A percentile compares a stretch with the other conserved stretches of the same genome.
These are phyloP conservation scores for Arctium minus DNA, from an alignment of 129 eudicot genomes.

Conservation along the genomic window DNA sequence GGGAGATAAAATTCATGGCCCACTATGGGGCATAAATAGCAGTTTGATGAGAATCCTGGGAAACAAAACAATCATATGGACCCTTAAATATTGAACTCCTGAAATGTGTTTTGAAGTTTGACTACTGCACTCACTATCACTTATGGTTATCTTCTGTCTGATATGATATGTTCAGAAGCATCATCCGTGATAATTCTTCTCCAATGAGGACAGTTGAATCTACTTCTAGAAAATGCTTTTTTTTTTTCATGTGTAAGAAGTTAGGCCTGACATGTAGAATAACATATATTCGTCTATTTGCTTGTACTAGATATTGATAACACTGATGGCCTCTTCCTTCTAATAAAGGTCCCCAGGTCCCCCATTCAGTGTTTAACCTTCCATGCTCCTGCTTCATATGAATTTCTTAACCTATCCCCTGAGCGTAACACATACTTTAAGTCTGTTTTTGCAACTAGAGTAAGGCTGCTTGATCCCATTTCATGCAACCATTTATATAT, in stretches of 20 bases:
- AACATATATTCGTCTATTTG: too few relatives aligned
- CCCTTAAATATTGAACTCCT: not conserved
- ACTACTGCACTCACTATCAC: too few relatives aligned
- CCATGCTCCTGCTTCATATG: not conserved
- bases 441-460: not conserved
- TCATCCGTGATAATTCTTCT: not conserved
- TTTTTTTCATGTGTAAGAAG: too few relatives aligned
- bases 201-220: not conserved
- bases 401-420: not conserved
- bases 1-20: not conserved
- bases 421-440: not conserved
- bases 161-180: not conserved
- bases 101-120: not conserved
- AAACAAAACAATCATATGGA: not conserved
- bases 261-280: too few relatives aligned
- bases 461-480: not conserved
- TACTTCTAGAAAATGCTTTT: too few relatives aligned
- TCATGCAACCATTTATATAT: not conserved
- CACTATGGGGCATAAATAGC: not conserved
- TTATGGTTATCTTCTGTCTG: too few relatives aligned
- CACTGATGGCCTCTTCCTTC: not conserved
- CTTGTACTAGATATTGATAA: too few relatives aligned
- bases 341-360: not conserved
- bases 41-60: not conserved
- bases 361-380: not conserved